Evolutionary conservation across 179 eudicot genomes (phyloP).

Genomic region (Actinidia polygama): DNA sequence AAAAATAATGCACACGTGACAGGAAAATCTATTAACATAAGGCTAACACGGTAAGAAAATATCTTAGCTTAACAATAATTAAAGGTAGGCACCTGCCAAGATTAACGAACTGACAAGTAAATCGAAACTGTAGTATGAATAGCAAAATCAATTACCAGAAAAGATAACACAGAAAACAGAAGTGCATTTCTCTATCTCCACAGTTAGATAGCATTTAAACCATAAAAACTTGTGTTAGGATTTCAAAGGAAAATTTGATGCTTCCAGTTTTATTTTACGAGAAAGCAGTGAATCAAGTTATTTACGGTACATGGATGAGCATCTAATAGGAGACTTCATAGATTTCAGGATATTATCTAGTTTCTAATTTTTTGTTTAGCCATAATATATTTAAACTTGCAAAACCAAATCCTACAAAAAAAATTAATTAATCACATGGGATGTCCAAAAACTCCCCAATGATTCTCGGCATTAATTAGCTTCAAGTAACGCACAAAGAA

Average conservation of each 20-base stretch:
- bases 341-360: background rate
- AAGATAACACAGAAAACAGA: background rate
- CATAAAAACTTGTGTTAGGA: too few species aligned
- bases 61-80: background rate
- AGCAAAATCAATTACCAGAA: background rate
- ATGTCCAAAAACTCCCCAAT: background rate
- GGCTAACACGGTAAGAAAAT: background rate
- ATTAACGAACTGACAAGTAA: background rate
- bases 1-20: too few species aligned
- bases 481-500: background rate
- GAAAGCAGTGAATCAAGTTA: background rate
- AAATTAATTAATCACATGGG: background rate
- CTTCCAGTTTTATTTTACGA: background rate
- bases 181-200: background rate
- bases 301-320: background rate
- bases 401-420: background rate
- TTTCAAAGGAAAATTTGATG: background rate
- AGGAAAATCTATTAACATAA: background rate
- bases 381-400: background rate
- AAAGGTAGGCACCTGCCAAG: background rate
- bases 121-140: background rate
- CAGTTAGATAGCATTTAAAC: too few species aligned
- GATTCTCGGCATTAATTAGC: background rate
- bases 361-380: background rate
- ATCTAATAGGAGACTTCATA: background rate